These are phyloP conservation scores for Psilocybe cubensis DNA, from an alignment of 768 basidiomycete genomes.

Conservation along the genomic window DNA sequence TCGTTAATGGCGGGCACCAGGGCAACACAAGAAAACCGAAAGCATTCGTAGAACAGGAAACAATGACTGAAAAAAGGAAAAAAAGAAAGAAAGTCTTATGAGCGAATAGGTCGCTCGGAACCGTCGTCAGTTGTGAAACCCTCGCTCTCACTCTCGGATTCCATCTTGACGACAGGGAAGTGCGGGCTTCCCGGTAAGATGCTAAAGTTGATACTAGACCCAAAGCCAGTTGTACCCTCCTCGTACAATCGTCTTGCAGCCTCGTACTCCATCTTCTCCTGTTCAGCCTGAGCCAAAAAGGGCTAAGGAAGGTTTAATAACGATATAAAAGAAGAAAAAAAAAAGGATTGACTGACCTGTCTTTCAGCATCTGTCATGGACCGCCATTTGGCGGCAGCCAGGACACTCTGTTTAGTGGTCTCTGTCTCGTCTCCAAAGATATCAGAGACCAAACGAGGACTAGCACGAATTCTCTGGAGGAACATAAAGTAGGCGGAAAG, in stretches of 20 bases:
- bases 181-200: slow-evolving; percentile 73
- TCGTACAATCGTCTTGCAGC: slow-evolving; percentile 85
- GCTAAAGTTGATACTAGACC: slow-evolving; percentile 82
- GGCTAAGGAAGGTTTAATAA: slow-evolving; percentile 54
- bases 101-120: slow-evolving; percentile 30
- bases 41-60: slow-evolving; percentile 15
- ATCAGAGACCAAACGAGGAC: slow-evolving; percentile 70
- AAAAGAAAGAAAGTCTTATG: slow-evolving; percentile 19
- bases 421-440: slow-evolving; percentile 92
- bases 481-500: slow-evolving; percentile 96
- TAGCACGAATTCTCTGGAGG: slow-evolving; percentile 85
- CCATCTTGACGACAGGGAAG: slow-evolving; percentile 63
- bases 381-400: slow-evolving; percentile 93
- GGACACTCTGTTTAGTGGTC: slow-evolving; percentile 92
- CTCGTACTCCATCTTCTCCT: slow-evolving; percentile 95
- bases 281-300: slow-evolving; percentile 90
- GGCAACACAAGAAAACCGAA: slow-evolving; percentile 8
- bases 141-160: slow-evolving; percentile 75
- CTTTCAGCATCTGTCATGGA: slow-evolving; percentile 93
- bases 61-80: slow-evolving; percentile 8
- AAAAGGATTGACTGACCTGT: slow-evolving; percentile 57
- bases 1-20: slow-evolving; percentile 31
- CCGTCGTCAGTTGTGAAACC: slow-evolving; percentile 56
- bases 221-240: slow-evolving; percentile 71
- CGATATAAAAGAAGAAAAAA: slow-evolving; percentile 6